These are phyloP conservation scores for Penicillium taxi DNA, from an alignment of 495 filamentous ascomycete species.

Conservation along the genomic window DNA sequence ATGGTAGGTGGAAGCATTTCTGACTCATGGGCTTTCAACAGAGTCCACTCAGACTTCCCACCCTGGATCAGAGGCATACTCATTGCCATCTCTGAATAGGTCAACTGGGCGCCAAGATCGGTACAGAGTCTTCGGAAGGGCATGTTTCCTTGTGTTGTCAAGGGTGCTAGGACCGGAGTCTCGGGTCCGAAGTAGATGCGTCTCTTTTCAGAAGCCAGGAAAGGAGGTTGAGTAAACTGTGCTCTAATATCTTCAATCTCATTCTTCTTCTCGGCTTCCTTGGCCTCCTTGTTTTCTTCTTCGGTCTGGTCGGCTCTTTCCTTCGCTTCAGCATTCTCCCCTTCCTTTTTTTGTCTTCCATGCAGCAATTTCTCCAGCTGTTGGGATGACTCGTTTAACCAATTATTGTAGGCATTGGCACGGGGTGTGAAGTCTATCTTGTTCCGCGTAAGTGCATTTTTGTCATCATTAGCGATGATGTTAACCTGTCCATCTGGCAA, in stretches of 20 bases:
- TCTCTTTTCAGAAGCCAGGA: slow-evolving; percentile 85
- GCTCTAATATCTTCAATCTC: slow-evolving; percentile 62
- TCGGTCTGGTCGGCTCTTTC: slow-evolving; percentile 3
- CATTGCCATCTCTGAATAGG: slow-evolving; percentile 98
- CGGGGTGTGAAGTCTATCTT: slow-evolving; percentile 58
- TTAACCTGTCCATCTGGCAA: slow-evolving; percentile 67
- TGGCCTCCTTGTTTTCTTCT: slow-evolving; percentile 8
- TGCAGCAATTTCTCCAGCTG: slow-evolving; percentile 45
- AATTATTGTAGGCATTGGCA: slow-evolving; percentile 66
- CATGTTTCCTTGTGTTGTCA: slow-evolving; percentile 93
- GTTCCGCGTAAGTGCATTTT: slow-evolving; percentile 60
- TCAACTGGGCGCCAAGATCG: slow-evolving; percentile 80
- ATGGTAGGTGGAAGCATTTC: slow-evolving; percentile 60
- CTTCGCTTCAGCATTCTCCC: slow-evolving; percentile 2
- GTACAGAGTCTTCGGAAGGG: slow-evolving; percentile 92
- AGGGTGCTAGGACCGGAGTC: slow-evolving; percentile 81
- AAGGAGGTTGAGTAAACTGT: slow-evolving; percentile 70
- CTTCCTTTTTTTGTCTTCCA: slow-evolving; percentile 16
- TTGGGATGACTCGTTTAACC: slow-evolving; percentile 55
- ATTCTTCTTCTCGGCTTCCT: slow-evolving; percentile 25
- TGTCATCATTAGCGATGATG: slow-evolving; percentile 54
- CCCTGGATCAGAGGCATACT: slow-evolving; percentile 86
- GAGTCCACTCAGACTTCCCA: slow-evolving; percentile 83
- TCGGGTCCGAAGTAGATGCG: slow-evolving; percentile 87
- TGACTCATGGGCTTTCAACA: slow-evolving; percentile 80